Percentiles rank a stretch among this genome's conserved stretches.
Evolutionary conservation across 129 eudicot genomes (phyloP).

Genomic region (Calendula officinalis): DNA sequence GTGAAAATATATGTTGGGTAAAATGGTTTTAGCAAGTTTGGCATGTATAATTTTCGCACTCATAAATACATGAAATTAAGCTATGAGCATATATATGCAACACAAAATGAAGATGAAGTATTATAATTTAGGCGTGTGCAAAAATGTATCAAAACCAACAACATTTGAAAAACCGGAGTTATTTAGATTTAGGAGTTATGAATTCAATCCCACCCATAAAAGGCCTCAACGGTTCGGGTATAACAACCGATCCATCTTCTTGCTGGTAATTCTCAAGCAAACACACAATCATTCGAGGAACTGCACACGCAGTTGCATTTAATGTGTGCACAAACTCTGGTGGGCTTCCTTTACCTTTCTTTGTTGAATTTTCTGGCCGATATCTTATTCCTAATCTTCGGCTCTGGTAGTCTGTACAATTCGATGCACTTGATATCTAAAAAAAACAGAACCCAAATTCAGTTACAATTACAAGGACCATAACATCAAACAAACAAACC

Average conservation of each 20-base stretch:
- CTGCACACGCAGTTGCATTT: constrained; percentile 49
- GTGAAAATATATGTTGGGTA: no score
- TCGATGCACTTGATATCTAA: constrained; percentile 98
- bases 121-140: no score
- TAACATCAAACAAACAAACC: neutral
- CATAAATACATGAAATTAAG: no score
- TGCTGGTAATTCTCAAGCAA: constrained; percentile 94
- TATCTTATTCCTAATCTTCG: constrained; percentile 86
- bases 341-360: neutral
- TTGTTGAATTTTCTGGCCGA: constrained; percentile 34
- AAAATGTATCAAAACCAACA: no score
- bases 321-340: constrained; percentile 88
- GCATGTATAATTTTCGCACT: no score
- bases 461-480: neutral
- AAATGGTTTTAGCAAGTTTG: no score
- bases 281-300: constrained; percentile 69
- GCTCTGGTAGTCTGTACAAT: constrained; percentile 96
- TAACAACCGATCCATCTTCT: constrained; percentile 80
- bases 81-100: no score
- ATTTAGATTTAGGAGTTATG: constrained; percentile 43
- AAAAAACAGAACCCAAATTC: neutral
- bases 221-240: constrained; percentile 85
- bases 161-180: neutral
- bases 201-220: constrained; percentile 85
- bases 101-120: no score